phyloP scores from a whole-genome alignment of 371 early-diverging fungal species.

The Rhizomucor miehei region DNA sequence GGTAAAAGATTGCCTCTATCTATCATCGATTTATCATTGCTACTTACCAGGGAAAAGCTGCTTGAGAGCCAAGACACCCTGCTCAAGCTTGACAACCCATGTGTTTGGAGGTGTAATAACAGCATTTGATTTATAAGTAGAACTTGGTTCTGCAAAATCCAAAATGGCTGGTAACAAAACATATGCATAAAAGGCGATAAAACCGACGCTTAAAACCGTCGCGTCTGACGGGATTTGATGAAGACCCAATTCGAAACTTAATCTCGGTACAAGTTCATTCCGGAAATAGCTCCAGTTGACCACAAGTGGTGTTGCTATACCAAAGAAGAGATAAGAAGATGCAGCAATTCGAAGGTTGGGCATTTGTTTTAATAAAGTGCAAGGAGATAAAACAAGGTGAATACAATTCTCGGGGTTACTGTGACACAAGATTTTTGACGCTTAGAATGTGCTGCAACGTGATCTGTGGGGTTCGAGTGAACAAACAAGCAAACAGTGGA shows the following conservation, averaged over 20 bases:
- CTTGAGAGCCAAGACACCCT: background rate
- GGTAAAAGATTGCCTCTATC: background rate
- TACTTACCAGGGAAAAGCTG: slow-evolving; percentile 19
- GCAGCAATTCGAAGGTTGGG: too few species aligned
- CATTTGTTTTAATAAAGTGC: too few species aligned
- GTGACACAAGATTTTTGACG: too few species aligned
- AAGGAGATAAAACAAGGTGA: too few species aligned
- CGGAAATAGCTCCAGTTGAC: slow-evolving; percentile 14
- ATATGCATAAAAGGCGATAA: slow-evolving; percentile 7
- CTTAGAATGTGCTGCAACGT: too few species aligned
- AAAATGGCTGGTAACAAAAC: background rate
- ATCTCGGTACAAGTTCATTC: slow-evolving; percentile 2
- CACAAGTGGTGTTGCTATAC: background rate
- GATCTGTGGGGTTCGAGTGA: too few species aligned
- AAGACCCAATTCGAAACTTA: background rate
- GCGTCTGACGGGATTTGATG: slow-evolving; percentile 6
- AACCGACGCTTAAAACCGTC: slow-evolving; percentile 5
- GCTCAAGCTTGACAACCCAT: background rate
- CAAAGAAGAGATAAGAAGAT: background rate
- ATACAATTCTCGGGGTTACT: too few species aligned
- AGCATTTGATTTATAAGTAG: too few species aligned
- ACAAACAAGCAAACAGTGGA: background rate
- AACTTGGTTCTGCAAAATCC: background rate
- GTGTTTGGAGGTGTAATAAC: too few species aligned
- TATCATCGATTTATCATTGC: background rate